These are phyloP conservation scores for Microcos paniculata DNA, from an alignment of 345 rosid species.

Conservation along the genomic window DNA sequence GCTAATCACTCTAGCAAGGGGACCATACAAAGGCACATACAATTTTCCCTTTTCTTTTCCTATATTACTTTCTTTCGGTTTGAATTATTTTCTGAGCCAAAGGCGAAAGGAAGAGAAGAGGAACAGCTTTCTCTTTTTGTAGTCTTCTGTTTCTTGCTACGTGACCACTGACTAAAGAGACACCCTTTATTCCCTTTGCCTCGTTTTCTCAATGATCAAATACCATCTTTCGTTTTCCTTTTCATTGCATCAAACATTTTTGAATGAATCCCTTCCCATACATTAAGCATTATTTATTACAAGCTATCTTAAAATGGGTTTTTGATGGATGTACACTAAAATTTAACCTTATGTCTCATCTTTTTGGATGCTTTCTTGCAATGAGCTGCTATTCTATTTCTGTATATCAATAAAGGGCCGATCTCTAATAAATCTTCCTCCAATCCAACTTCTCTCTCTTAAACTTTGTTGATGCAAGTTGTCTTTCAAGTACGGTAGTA, in stretches of 20 bases:
- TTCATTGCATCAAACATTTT: not conserved
- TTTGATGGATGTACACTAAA: no score
- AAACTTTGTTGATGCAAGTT: not conserved
- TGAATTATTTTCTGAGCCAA: conserved; percentile 8
- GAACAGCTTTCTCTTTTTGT: conserved; percentile 31
- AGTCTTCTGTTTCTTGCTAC: conserved; percentile 15
- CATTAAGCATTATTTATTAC: no score
- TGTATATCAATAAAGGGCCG: not conserved
- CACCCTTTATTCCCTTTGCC: conserved; percentile 54
- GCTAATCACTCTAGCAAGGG: no score
- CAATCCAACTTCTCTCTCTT: not conserved
- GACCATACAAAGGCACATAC: not conserved
- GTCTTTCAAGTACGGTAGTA: not conserved
- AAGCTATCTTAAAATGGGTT: no score
- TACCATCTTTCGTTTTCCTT: conserved; percentile 26
- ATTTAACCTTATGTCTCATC: not conserved
- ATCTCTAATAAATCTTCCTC: no score
- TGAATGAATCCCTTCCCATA: not conserved
- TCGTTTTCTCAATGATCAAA: conserved; percentile 34
- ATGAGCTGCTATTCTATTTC: not conserved
- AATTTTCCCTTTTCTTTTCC: not conserved
- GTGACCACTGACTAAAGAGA: conserved; percentile 44
- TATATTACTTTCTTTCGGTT: not conserved
- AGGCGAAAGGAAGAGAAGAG: conserved; percentile 9
- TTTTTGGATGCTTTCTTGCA: not conserved